phyloP scores from a whole-genome alignment of 2,329 filamentous ascomycete genomes.

The Pseudopithomyces maydicus region DNA sequence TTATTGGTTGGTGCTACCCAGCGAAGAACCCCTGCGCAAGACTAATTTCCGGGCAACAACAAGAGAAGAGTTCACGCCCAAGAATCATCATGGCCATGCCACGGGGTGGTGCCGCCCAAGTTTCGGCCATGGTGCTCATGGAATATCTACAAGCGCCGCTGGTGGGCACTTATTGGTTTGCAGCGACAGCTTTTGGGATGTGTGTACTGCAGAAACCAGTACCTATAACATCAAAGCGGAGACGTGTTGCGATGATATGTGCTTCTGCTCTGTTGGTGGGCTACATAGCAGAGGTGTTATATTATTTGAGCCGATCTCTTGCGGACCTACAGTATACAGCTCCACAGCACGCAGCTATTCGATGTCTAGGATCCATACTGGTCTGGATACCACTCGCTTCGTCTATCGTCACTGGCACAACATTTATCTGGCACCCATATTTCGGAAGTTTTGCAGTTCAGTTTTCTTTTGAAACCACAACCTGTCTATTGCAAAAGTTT shows the following conservation, averaged over 20 bases:
- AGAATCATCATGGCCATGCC: conserved; percentile 13
- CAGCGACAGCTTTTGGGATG: conserved; percentile 30
- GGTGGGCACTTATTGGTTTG: conserved; percentile 38
- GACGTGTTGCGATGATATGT: conserved; percentile 24
- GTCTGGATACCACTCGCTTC: conserved; percentile 36
- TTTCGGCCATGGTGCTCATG: conserved; percentile 33
- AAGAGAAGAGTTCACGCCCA: neutral
- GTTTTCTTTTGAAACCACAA: conserved; percentile 37
- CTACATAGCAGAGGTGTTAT: conserved; percentile 38
- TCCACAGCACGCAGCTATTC: conserved; percentile 39
- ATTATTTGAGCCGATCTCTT: conserved; percentile 38
- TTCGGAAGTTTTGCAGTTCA: conserved; percentile 40
- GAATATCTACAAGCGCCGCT: conserved; percentile 41
- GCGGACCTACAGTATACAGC: conserved; percentile 34
- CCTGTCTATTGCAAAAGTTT: conserved; percentile 30
- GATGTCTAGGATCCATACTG: conserved; percentile 41
- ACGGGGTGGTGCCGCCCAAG: conserved; percentile 13
- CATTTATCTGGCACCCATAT: conserved; percentile 39
- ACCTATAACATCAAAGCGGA: conserved; percentile 26
- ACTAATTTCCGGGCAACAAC: neutral
- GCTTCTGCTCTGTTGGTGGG: conserved; percentile 22
- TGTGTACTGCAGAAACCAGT: conserved; percentile 39
- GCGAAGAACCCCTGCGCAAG: neutral
- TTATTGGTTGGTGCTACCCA: neutral
- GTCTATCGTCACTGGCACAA: conserved; percentile 26